Base-by-base conservation (phyloP, 2,329 filamentous ascomycete species). In the Diaporthe amygdali region DNA sequence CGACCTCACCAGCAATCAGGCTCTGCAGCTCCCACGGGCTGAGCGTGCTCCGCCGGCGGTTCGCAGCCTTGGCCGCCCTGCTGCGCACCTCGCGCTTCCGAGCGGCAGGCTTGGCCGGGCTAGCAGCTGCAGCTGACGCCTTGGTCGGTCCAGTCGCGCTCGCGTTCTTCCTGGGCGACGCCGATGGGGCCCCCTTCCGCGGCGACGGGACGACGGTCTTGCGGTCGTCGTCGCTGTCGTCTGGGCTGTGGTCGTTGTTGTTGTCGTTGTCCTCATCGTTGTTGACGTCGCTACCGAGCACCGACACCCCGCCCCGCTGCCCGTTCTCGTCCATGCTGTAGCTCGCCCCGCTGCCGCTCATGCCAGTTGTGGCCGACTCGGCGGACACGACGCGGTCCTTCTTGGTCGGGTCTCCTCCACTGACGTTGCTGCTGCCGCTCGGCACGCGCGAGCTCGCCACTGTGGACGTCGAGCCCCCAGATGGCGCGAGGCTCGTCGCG, bases 11-110 rank as follows among this genome's bases (percentile, higher is more conserved):
- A 3, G 82, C 75, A 66, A 92, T 91, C 78, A 93, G 78, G 54
- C 87, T 89, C 81, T 93, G 88, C 77, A 95, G 81, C 81, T 96
- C 93, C 85, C 92, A 92, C 3, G 92, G 90, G 76, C 89, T 94
- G 39, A 96, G 82, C 25, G 93, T 95, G 77, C 92, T 94, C 79
- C 93, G 87, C 77, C 93, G 86, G 77, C 92, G 84, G 72, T 87
- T 91, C 3, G 89, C 85, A 10, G 79, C 84, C 83, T 83, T 91
- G 79, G 78, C 90, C 76, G 80, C 85, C 78, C 82, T 87, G 79
- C 81, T 84, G 27, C 71, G 71, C 17, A 66, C 69, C 76, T 84
- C 89, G 51, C 86, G 82, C 78, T 88, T 88, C 84, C 59, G 8
- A 0, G 30, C 27, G n/a, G 30, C n/a, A 0, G 44, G 41, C 12